Conservation (phyloP, 129 eudicot genomes). For the Apium graveolens region DNA sequence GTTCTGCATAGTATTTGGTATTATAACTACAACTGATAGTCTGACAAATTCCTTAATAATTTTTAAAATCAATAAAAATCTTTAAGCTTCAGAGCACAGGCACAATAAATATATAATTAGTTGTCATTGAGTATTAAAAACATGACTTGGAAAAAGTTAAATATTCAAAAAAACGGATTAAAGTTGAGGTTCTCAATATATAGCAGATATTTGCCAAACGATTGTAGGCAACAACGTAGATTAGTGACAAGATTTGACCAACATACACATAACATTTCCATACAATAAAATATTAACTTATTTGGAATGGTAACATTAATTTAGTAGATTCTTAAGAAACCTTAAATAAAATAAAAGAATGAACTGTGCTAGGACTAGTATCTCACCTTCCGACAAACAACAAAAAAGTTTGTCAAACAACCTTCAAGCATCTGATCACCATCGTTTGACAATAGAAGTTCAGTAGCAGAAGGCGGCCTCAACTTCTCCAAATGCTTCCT, state of each 20-base stretch:
- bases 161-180: background rate
- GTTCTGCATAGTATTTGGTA: background rate
- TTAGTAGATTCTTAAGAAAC: background rate
- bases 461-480: conserved; percentile 76
- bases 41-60: background rate
- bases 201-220: background rate
- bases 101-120: background rate
- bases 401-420: conserved; percentile 67
- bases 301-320: background rate
- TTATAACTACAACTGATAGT: background rate
- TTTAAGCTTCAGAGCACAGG: background rate
- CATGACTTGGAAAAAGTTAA: background rate
- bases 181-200: background rate
- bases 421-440: conserved; percentile 90
- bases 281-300: background rate
- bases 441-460: conserved; percentile 66
- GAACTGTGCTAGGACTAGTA: background rate
- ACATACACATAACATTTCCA: background rate
- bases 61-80: background rate
- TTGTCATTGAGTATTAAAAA: background rate
- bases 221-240: background rate
- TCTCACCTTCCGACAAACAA: conserved; percentile 61
- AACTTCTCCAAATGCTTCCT: conserved; percentile 79
- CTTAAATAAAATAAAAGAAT: background rate
- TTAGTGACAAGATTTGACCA: background rate